Evolutionary conservation across 2,329 filamentous ascomycete species (phyloP), one percentile per base, ranked within the genome.

Genomic region (Clonostachys rosea): DNA sequence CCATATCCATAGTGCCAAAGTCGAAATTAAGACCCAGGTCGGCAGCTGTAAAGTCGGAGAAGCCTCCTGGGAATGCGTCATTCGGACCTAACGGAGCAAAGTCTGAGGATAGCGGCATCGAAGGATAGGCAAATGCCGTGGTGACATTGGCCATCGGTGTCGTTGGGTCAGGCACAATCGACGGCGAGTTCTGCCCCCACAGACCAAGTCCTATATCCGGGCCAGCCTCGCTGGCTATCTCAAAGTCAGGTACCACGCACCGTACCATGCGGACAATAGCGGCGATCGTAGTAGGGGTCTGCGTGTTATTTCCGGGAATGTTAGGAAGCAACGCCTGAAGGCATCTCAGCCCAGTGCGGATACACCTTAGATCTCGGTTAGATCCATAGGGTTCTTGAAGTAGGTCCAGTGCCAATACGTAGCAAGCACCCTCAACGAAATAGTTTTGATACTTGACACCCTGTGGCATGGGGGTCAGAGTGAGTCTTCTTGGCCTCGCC

Each of bases 391-490:
- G 58, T 12, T 68, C 64, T 34, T 71, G 67, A 16, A 73, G 57
- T 42, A 73, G 59, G 43, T 73, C 68, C 42, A 71, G 71, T 9
- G 69, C 64, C 4, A 73, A 48, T 4, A 64, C 64, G 43, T 71
- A 70, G 11, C 60, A 61, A 12, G 68, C 66, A 33, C 68, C 70
- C 34, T 66, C 62, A 10, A 73, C 55, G 43, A 73, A 73, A 43
- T 69, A 73, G 6, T 60, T 66, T 24, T 73, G 68, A 24, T 73
- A 73, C 35, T 68, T 69, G 5, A 72, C 55, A 57, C 70, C 64
- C 70, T 73, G 18, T 6, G 16, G 5, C 5, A 30, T 12, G 39
- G 54, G 42, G 49, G 50, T 14, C 24, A 14, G 34, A 44, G 12
- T 20, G 42, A 40, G 35, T 35, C 36, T 9, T 6, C 11, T 4